Evolutionary conservation across 75 land plant genomes (phyloP).

Genomic region (Sequoiadendron giganteum): DNA sequence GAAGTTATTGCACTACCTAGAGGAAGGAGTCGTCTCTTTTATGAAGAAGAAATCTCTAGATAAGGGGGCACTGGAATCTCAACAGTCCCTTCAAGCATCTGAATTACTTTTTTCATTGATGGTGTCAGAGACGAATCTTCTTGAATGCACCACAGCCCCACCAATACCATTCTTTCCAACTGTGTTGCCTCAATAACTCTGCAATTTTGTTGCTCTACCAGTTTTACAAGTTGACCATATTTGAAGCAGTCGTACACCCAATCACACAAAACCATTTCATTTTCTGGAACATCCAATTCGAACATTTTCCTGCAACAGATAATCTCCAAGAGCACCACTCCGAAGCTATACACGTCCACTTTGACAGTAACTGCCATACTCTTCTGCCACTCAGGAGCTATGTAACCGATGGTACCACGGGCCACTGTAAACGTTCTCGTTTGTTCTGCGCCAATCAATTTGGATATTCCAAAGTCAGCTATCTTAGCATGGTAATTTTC

Average conservation of each 20-base stretch:
- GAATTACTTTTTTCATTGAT: conserved; percentile 45
- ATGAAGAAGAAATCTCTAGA: background rate
- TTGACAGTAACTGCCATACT: background rate
- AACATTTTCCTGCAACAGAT: conserved; percentile 3
- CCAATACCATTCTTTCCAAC: conserved; percentile 30
- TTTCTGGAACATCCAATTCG: conserved; percentile 6
- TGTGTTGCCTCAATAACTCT: conserved; percentile 12
- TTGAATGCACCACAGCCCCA: conserved; percentile 62
- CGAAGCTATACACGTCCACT: conserved; percentile 16
- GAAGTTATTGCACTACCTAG: too few relatives aligned
- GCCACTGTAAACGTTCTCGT: conserved; percentile 14
- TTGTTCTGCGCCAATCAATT: background rate
- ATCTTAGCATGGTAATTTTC: background rate
- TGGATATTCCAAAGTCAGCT: background rate
- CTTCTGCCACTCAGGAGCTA: conserved; percentile 36
- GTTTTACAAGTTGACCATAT: background rate
- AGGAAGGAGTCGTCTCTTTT: too few relatives aligned
- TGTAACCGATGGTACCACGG: conserved; percentile 39
- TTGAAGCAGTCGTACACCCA: conserved; percentile 45
- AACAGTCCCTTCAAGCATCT: conserved; percentile 61
- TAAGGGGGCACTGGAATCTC: conserved; percentile 37
- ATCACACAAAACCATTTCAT: conserved; percentile 13
- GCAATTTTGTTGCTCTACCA: conserved; percentile 36
- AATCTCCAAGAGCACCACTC: conserved; percentile 12
- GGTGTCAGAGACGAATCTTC: conserved; percentile 54